phyloP scores from a whole-genome alignment of 164 flowering plant species.

The Hamamelis virginiana region DNA sequence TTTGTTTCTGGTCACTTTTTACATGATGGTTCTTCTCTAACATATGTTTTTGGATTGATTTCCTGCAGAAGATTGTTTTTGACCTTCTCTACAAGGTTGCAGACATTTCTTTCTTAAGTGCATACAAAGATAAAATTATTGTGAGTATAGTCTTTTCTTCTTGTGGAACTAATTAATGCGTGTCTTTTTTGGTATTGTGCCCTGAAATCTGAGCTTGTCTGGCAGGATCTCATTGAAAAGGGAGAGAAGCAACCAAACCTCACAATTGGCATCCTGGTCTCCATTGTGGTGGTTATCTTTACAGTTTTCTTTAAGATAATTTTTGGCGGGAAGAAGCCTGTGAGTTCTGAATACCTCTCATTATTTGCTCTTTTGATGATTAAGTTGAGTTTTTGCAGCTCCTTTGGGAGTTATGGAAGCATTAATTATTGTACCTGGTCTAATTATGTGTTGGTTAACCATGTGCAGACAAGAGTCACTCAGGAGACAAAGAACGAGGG shows the following conservation, averaged over 20 bases:
- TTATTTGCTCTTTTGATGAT: neutral
- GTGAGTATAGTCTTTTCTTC: constrained; percentile 39
- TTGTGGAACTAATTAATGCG: neutral
- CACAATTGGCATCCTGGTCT: constrained; percentile 63
- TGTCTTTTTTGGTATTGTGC: neutral
- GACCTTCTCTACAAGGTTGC: constrained; percentile 77
- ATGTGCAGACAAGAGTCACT: constrained; percentile 26
- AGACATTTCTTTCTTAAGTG: constrained; percentile 69
- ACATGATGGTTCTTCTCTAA: neutral
- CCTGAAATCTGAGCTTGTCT: constrained; percentile 7
- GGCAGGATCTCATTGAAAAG: constrained; percentile 80
- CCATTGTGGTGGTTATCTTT: constrained; percentile 50
- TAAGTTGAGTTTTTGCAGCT: neutral
- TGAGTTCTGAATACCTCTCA: constrained; percentile 21
- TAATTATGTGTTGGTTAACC: neutral
- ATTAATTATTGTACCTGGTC: neutral
- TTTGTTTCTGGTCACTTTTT: neutral
- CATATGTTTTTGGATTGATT: neutral
- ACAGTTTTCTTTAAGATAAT: constrained; percentile 52
- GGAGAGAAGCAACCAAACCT: constrained; percentile 83
- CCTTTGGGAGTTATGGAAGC: neutral
- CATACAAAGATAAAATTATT: constrained; percentile 54
- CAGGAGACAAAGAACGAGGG: constrained; percentile 13
- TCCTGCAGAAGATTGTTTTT: constrained; percentile 74
- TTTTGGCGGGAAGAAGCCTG: constrained; percentile 86